phyloP scores from a whole-genome alignment of 495 filamentous ascomycete species.

The Diplogelasinospora grovesii region DNA sequence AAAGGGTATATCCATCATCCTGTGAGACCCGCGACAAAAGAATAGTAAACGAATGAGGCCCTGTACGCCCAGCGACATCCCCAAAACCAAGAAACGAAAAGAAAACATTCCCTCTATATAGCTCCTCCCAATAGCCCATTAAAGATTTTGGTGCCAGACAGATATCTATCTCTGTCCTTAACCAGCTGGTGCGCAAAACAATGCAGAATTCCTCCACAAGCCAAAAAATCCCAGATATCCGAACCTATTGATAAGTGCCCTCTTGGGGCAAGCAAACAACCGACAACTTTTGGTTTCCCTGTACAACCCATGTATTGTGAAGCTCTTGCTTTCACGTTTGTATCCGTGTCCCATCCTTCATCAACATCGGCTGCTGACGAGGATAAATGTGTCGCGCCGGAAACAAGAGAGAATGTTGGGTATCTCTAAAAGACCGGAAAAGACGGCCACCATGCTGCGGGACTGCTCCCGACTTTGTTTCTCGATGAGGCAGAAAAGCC shows the following conservation, averaged over 20 bases:
- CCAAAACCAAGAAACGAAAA: not conserved
- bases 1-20: constrained; percentile 31
- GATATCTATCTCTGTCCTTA: not conserved
- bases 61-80: not conserved
- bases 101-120: not conserved
- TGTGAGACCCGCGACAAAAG: constrained; percentile 21
- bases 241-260: no score
- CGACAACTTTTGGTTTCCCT: constrained; percentile 13
- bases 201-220: no score
- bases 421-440: constrained; percentile 15
- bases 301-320: constrained; percentile 3
- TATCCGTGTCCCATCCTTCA: constrained; percentile 11
- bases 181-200: no score
- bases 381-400: not conserved
- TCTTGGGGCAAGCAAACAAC: not conserved
- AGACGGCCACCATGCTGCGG: constrained; percentile 14
- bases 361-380: constrained; percentile 8
- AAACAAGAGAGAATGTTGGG: constrained; percentile 5
- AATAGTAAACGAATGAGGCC: constrained; percentile 2
- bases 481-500: constrained; percentile 11
- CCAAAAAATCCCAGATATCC: constrained; percentile 5
- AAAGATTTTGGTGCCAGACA: not conserved
- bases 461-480: constrained; percentile 25
- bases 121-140: constrained; percentile 5
- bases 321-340: constrained; percentile 3